Conservation (phyloP, 129 eudicot species). For the Centaurea solstitialis region DNA sequence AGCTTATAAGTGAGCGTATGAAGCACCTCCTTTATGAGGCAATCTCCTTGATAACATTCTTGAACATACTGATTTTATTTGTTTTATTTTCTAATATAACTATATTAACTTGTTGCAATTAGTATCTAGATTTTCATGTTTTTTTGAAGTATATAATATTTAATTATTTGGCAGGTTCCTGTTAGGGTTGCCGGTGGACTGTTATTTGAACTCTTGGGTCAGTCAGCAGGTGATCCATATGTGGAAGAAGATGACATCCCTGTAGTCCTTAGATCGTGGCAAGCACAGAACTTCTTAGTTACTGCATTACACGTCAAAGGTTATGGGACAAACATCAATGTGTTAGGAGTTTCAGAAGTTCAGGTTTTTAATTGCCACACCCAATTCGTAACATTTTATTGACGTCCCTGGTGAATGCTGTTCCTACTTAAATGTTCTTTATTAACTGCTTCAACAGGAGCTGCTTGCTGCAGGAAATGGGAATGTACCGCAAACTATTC, state of each 20-base stretch:
- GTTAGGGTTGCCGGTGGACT: constrained; percentile 77
- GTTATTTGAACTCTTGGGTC: constrained; percentile 67
- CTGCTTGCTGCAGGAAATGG: constrained; percentile 66
- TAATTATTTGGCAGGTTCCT: constrained; percentile 46
- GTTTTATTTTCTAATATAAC: background rate
- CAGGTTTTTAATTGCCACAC: constrained; percentile 45
- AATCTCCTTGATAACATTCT: background rate
- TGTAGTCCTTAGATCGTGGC: constrained; percentile 69
- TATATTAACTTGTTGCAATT: background rate
- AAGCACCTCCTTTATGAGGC: constrained; percentile 75
- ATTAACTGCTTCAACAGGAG: constrained; percentile 43
- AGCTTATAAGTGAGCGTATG: constrained; percentile 77
- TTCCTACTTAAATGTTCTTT: background rate
- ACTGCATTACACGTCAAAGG: constrained; percentile 74
- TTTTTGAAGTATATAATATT: too few relatives aligned
- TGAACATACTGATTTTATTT: background rate
- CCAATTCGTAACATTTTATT: background rate
- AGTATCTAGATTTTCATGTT: background rate
- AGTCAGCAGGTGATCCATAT: constrained; percentile 75
- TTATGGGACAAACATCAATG: constrained; percentile 54
- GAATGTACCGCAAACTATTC: constrained; percentile 56
- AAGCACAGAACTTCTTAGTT: constrained; percentile 66
- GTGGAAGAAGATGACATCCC: constrained; percentile 76
- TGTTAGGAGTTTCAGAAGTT: constrained; percentile 70
- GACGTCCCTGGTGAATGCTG: background rate